Conservation (phyloP, 140 eudicot genomes). For the Ambrosia hybrid region DNA sequence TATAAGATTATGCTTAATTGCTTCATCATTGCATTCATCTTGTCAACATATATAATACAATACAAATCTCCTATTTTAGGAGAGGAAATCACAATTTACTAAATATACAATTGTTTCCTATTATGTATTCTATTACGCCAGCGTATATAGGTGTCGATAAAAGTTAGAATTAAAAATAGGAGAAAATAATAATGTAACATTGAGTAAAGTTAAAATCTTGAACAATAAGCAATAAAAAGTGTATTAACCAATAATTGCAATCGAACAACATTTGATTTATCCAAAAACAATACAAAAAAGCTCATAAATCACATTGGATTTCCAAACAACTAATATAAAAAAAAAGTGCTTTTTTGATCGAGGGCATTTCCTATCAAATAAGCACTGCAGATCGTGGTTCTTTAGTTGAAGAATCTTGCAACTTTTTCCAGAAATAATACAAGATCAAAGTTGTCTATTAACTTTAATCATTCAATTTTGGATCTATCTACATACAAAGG, state of each 20-base stretch:
- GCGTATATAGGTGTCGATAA: not conserved
- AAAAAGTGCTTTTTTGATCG: not conserved
- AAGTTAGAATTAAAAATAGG: not conserved
- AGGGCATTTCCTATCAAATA: conserved; percentile 9
- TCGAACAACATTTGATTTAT: not conserved
- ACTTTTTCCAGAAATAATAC: conserved; percentile 17
- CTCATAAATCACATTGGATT: not conserved
- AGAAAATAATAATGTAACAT: not conserved
- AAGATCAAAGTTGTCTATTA: conserved; percentile 28
- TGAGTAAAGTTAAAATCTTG: conserved; percentile 10
- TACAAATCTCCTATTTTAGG: too few species aligned
- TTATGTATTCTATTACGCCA: too few species aligned
- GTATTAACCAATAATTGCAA: not conserved
- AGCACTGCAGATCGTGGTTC: conserved; percentile 21
- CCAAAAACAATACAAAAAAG: conserved; percentile 1
- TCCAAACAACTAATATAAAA: not conserved
- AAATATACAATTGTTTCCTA: too few species aligned
- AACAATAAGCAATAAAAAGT: not conserved
- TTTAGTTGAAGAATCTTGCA: conserved; percentile 29
- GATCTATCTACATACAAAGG: conserved; percentile 27
- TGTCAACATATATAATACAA: too few species aligned
- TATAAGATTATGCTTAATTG: too few species aligned
- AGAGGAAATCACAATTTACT: too few species aligned
- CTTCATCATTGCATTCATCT: too few species aligned
- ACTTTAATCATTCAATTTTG: conserved; percentile 39